Evolutionary conservation across 2,329 filamentous ascomycete species (phyloP), one percentile per base, ranked within the genome.

Genomic region (Penicillium thymicola): DNA sequence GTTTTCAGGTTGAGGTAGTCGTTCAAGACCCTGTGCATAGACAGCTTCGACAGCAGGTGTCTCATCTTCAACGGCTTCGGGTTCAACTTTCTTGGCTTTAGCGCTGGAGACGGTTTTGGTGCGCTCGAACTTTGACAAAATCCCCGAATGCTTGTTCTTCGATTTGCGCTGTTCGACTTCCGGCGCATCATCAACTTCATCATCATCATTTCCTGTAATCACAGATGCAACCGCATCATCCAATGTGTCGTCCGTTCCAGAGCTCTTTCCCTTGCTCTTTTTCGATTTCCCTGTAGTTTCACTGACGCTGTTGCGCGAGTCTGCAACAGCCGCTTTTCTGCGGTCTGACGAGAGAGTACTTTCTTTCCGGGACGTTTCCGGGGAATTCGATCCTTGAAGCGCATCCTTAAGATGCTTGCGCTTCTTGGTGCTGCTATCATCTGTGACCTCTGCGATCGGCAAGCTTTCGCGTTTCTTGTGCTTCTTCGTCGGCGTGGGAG

Each of bases 1-100:
- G 0, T 83, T 84, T 51, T 72, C 70, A 21, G 72, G 92, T 64
- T 96, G 92, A 8, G 92, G 92, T 21, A 96, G 79, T 7, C 91
- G 92, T 54, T 89, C 85, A 0, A 97, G 79, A 23, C 90, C 90
- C 70, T 73, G 60, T 11, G 70, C 70, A 53, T 72, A 60, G 8
- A 75, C 67, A 37, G 72, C 64, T 56, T 72, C 68, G 14, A 65
- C 67, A 28, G 60, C 49, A 14, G 55, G 43, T 10, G 64, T 49
- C 28, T 62, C 49, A 14, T 62, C 59, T 18, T 60, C 41, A 46
- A 58, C 30, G 7, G 25, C 41, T 5, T 62, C 56, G 4, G 52
- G 36, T 34, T 65, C 59, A 4, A 44, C 28, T 27, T 60, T 56
- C 47, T 63, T 55, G 18, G 38, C 30, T 50, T 68, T 66, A 5